Percentiles rank a stretch among this genome's conserved stretches.
phyloP scores from a whole-genome alignment of 192 early-diverging fungal species.

The Podila epigama region DNA sequence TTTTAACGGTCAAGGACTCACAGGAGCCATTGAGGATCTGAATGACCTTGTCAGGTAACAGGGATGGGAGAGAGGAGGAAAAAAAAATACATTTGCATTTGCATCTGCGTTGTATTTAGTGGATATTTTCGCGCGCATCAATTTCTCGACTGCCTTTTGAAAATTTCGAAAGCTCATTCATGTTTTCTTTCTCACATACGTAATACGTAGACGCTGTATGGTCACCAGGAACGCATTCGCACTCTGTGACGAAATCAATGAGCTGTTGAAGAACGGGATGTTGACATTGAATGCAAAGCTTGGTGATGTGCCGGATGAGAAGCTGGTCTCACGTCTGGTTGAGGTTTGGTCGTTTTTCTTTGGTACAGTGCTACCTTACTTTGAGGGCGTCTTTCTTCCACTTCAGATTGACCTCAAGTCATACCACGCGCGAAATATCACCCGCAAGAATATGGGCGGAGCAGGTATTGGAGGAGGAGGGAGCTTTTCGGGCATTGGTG shows the following conservation, averaged over 20 bases:
- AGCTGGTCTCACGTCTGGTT: constrained; percentile 69
- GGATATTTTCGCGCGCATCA: not conserved
- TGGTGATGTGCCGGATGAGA: constrained; percentile 71
- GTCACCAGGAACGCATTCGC: constrained; percentile 41
- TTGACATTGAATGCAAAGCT: constrained; percentile 71
- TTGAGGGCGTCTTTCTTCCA: constrained; percentile 88
- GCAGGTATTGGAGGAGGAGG: constrained; percentile 5
- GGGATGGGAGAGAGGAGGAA: too few species aligned
- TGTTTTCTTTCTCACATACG: not conserved
- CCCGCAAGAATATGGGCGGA: constrained; percentile 8
- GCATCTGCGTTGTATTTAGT: too few species aligned
- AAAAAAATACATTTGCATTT: too few species aligned
- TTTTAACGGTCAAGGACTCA: constrained; percentile 86
- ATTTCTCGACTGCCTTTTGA: not conserved
- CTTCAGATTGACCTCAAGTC: constrained; percentile 54
- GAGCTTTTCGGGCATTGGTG: constrained; percentile 9
- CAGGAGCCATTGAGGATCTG: constrained; percentile 84
- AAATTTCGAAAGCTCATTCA: not conserved
- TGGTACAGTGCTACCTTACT: constrained; percentile 82
- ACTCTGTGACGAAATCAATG: constrained; percentile 64
- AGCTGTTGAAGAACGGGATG: constrained; percentile 68
- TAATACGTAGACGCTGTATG: constrained; percentile 49
- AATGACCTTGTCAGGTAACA: constrained; percentile 78
- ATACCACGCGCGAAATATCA: constrained; percentile 9
- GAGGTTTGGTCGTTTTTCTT: constrained; percentile 85